Conservation (phyloP, 2,329 filamentous ascomycete genomes). For the Aspergillus quadricinctus region DNA sequence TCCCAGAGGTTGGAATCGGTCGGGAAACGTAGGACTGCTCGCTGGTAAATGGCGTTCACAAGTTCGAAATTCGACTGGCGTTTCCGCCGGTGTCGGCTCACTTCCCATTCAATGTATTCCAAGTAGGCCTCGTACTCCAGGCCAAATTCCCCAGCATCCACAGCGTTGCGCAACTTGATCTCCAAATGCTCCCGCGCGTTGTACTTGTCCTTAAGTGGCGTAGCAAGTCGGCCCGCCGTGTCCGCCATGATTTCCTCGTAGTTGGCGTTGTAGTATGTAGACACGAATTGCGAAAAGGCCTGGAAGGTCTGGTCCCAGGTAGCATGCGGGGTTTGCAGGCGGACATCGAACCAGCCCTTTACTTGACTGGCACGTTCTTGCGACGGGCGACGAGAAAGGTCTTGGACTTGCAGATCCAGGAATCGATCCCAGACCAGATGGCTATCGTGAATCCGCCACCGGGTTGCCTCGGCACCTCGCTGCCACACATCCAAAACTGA, state of each 20-base stretch:
- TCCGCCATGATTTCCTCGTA: slow-evolving; percentile 58
- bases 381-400: slow-evolving; percentile 46
- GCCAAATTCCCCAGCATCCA: slow-evolving; percentile 49
- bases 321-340: slow-evolving; percentile 55
- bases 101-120: slow-evolving; percentile 85
- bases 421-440: slow-evolving; percentile 60
- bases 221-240: slow-evolving; percentile 41
- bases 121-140: slow-evolving; percentile 51
- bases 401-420: slow-evolving; percentile 51
- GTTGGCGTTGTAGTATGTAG: slow-evolving; percentile 48
- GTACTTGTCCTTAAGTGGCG: slow-evolving; percentile 48
- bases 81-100: slow-evolving; percentile 56
- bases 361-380: slow-evolving; percentile 48
- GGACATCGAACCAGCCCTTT: slow-evolving; percentile 49
- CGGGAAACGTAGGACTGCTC: slow-evolving; percentile 70
- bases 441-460: slow-evolving; percentile 59
- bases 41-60: slow-evolving; percentile 65
- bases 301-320: slow-evolving; percentile 58
- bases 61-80: slow-evolving; percentile 51
- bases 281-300: slow-evolving; percentile 57
- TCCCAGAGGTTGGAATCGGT: slow-evolving; percentile 75
- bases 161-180: slow-evolving; percentile 48
- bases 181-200: slow-evolving; percentile 53
- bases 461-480: slow-evolving; percentile 53
- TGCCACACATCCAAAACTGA: slow-evolving; percentile 54